phyloP scores from a whole-genome alignment of 2,329 filamentous ascomycete genomes.

The Aspergillus luchuensis region DNA sequence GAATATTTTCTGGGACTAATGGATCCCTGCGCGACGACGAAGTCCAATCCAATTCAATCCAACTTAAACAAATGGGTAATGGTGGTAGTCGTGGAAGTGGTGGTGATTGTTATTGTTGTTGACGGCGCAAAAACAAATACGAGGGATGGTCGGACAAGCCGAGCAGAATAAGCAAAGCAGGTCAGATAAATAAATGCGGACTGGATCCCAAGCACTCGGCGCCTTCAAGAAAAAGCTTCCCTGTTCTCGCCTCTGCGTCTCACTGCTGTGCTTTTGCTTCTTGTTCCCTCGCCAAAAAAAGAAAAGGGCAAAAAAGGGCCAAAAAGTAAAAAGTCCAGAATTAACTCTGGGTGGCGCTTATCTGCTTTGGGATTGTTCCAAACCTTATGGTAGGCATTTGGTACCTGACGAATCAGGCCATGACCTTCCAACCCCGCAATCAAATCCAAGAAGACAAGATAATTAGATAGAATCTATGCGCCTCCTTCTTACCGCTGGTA shows the following conservation, averaged over 20 bases:
- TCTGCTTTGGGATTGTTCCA: slow-evolving; percentile 11
- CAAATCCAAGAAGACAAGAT: background rate
- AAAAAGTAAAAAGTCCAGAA: slow-evolving; percentile 13
- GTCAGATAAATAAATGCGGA: slow-evolving; percentile 3
- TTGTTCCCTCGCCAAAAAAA: slow-evolving; percentile 16
- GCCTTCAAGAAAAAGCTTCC: background rate
- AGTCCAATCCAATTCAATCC: background rate
- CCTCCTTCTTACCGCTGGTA: background rate
- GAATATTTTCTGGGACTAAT: background rate
- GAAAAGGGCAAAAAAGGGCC: slow-evolving; percentile 11
- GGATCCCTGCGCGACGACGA: slow-evolving; percentile 3
- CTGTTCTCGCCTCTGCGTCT: too few relatives aligned
- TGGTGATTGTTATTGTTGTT: slow-evolving; percentile 9
- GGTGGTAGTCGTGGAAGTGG: background rate
- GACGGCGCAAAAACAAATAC: slow-evolving; percentile 15
- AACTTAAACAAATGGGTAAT: background rate
- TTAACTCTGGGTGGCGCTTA: slow-evolving; percentile 13
- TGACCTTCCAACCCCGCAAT: background rate
- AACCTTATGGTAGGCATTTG: background rate
- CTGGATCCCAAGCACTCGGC: slow-evolving; percentile 6
- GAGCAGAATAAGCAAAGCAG: slow-evolving; percentile 10
- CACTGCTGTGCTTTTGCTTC: slow-evolving; percentile 4
- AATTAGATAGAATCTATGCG: too few relatives aligned
- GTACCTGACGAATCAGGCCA: slow-evolving; percentile 22
- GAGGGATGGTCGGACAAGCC: slow-evolving; percentile 8